Evolutionary conservation across 495 filamentous ascomycete genomes (phyloP).

Genomic region (Aspergillus taichungensis): DNA sequence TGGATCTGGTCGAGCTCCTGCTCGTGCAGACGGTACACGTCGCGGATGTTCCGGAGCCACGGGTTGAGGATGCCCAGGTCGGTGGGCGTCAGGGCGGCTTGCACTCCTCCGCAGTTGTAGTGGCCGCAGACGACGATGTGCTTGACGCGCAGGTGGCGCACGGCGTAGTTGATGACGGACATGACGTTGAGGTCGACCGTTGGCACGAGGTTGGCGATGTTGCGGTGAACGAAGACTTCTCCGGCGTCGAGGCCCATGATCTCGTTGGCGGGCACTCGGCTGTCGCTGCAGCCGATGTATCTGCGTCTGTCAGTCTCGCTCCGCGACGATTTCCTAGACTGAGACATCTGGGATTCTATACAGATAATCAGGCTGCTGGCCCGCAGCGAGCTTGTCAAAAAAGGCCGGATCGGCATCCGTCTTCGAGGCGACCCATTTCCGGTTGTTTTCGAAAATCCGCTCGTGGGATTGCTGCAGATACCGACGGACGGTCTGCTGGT

Average conservation of each 20-base stretch:
- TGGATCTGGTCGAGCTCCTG: slow-evolving; percentile 40
- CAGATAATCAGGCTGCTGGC: slow-evolving; percentile 66
- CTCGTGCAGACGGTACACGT: slow-evolving; percentile 44
- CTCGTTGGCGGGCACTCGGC: slow-evolving; percentile 74
- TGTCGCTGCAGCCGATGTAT: slow-evolving; percentile 79
- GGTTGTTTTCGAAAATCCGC: slow-evolving; percentile 42
- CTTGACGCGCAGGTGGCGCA: slow-evolving; percentile 61
- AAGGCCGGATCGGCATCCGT: slow-evolving; percentile 53
- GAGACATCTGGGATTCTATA: slow-evolving; percentile 34
- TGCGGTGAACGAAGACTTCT: slow-evolving; percentile 85
- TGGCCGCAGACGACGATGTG: slow-evolving; percentile 81
- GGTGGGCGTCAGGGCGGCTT: slow-evolving; percentile 51
- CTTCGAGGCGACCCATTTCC: slow-evolving; percentile 56
- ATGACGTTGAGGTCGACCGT: slow-evolving; percentile 62
- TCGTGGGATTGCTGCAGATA: slow-evolving; percentile 16
- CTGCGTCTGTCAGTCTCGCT: slow-evolving; percentile 8
- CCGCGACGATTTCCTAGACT: background rate
- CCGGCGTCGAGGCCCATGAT: slow-evolving; percentile 72
- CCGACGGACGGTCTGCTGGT: background rate
- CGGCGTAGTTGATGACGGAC: slow-evolving; percentile 73
- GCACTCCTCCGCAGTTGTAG: slow-evolving; percentile 68
- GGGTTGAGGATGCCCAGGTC: slow-evolving; percentile 66
- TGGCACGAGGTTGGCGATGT: slow-evolving; percentile 80
- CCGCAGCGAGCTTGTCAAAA: slow-evolving; percentile 55
- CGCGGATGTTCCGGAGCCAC: slow-evolving; percentile 65